Percentiles rank a stretch among this genome's conserved stretches.
Conservation (phyloP, 2,329 filamentous ascomycete genomes). For the Beauveria sp. region DNA sequence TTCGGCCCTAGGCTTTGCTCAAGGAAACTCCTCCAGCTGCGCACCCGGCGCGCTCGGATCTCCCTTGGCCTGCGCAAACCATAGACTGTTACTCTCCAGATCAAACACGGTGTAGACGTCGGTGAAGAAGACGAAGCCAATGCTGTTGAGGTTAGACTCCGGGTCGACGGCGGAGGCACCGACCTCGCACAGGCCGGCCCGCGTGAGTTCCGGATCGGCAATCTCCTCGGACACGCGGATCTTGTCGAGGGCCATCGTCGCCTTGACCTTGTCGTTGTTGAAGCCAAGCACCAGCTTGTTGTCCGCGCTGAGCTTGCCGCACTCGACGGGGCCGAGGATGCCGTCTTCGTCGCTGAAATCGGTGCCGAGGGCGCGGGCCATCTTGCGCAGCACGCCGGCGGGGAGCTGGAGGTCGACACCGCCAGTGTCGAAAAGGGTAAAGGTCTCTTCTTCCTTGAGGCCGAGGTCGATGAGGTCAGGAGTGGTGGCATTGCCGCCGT, state of each 20-base stretch:
- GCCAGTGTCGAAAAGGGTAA: background rate
- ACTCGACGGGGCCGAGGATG: background rate
- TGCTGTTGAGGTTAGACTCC: background rate
- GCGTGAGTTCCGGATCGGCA: background rate
- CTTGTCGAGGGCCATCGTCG: background rate
- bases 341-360: background rate
- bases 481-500: background rate
- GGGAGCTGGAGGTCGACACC: background rate
- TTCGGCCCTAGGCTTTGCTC: background rate
- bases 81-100: conserved; percentile 6
- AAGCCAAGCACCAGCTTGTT: conserved; percentile 8
- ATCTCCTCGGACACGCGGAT: background rate
- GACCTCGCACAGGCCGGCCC: background rate
- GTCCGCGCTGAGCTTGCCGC: background rate
- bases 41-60: background rate
- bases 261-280: background rate
- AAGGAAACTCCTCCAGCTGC: conserved; percentile 9
- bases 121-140: background rate
- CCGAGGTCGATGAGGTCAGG: background rate
- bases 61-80: conserved; percentile 8
- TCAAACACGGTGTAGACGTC: conserved; percentile 7
- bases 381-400: background rate
- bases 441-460: background rate
- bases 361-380: background rate
- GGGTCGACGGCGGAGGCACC: background rate